Evolutionary conservation across 495 filamentous ascomycete genomes (phyloP), one percentile per base, ranked within the genome.

Genomic region (Neurospora sp.): DNA sequence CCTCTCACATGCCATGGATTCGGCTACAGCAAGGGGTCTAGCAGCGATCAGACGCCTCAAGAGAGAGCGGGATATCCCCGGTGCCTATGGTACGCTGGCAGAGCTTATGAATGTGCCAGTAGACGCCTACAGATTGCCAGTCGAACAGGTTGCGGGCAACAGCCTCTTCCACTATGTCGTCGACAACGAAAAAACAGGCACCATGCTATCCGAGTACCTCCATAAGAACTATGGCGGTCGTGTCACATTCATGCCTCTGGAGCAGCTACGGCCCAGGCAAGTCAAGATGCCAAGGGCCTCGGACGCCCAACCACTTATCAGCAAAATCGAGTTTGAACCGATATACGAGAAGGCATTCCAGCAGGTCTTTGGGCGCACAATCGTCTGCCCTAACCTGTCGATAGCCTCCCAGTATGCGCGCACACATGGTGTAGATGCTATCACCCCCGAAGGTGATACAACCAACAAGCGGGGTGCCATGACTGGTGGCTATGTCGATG

Each of bases 121-220:
- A 69, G 93, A 97, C n/a, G 88, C 88, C 69, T 98, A 96, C 80
- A 89, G 93, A 42, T 91, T 93, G 48, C 93, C 96, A 5, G 92
- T 97, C 18, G 96, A 99, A 79, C 92, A 96, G 42, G 96, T 94
- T 5, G 96, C 94, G 10, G 96, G 96, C 7, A 91, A 91, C 74
- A 96, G 93, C 79, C 84, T 99, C 9, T 99, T 99, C 82, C 93
- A 99, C 81, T 96, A 97, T 76, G 93, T 99, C 35, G 94, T 97
- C 65, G 96, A 99, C 79, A 97, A 91, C 46, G 94, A 94, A 71
- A 88, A 91, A 44, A 98, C 95, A 3, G 94, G 94, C 0, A 92
- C 93, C 1, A 88, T 88, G 70, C 89, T 97, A 18, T 85, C 94
- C 16, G 91, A 95, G 76, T 87, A 91, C 16, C 85, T 99, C 27